These are phyloP conservation scores for Hermanozyma aechmeae DNA, from an alignment of 805 yeast genomes.

Conservation along the genomic window DNA sequence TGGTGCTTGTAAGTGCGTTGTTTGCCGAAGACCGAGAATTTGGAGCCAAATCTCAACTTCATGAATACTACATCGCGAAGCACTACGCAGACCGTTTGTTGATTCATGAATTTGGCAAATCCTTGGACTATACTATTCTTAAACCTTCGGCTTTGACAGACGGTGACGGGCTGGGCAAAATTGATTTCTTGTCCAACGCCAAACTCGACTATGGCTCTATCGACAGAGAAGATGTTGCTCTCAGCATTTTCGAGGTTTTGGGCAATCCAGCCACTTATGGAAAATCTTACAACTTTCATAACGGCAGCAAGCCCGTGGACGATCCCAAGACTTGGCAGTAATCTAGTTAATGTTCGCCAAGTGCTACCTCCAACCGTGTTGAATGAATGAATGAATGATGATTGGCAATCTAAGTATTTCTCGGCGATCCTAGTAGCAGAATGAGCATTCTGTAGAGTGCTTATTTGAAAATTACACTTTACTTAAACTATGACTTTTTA, in stretches of 20 bases:
- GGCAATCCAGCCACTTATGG: conserved; percentile 26
- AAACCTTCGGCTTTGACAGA: conserved; percentile 42
- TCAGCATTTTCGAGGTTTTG: conserved; percentile 28
- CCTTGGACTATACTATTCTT: conserved; percentile 47
- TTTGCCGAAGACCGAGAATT: conserved; percentile 42
- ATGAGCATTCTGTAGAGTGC: too few species aligned
- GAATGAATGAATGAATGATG: too few species aligned
- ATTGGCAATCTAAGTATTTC: too few species aligned
- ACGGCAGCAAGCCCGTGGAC: conserved; percentile 34
- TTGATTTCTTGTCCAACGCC: conserved; percentile 19
- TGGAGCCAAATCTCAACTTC: conserved; percentile 18
- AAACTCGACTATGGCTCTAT: conserved; percentile 16
- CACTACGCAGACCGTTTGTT: conserved; percentile 46
- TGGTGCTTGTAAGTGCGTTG: conserved; percentile 47
- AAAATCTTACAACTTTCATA: conserved; percentile 34
- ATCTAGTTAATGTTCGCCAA: too few species aligned
- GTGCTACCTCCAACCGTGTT: too few species aligned
- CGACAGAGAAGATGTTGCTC: conserved; percentile 50
- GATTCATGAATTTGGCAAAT: conserved; percentile 24
- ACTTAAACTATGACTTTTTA: too few species aligned
- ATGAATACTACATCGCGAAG: conserved; percentile 51
- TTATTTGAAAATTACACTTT: too few species aligned
- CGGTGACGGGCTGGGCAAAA: conserved; percentile 33
- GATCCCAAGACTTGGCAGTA: too few species aligned
- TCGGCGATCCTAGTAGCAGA: too few species aligned